phyloP scores from a whole-genome alignment of 139 green algal genomes.

The Spirogloea muscicola region DNA sequence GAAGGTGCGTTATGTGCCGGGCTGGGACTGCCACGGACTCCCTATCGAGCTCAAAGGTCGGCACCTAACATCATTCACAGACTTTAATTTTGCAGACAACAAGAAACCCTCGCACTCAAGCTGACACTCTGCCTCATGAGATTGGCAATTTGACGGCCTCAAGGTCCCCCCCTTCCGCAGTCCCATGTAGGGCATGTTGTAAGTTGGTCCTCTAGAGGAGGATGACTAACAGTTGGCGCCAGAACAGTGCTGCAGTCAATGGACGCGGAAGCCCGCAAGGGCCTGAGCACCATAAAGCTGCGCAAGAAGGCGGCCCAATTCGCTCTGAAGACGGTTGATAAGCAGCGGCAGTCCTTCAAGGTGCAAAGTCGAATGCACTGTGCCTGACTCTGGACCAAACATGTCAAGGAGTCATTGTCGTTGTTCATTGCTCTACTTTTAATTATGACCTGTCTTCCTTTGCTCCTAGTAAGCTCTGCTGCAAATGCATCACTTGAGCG shows the following conservation, averaged over 20 bases:
- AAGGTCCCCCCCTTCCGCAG: too few species aligned
- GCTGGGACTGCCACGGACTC: conserved; percentile 97
- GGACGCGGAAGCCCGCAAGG: conserved; percentile 56
- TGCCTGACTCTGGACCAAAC: too few species aligned
- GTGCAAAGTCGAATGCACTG: neutral
- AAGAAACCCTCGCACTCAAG: neutral
- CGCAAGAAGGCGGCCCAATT: conserved; percentile 80
- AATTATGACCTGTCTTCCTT: too few species aligned
- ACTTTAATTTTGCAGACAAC: too few species aligned
- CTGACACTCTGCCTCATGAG: neutral
- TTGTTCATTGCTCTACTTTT: too few species aligned
- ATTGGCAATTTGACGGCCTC: too few species aligned
- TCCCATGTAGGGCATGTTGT: conserved; percentile 8
- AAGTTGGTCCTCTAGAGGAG: too few species aligned
- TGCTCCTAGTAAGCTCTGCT: too few species aligned
- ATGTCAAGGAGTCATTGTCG: too few species aligned
- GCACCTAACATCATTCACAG: conserved; percentile 44
- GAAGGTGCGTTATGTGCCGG: conserved; percentile 74
- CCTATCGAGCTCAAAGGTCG: conserved; percentile 95
- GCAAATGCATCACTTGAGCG: too few species aligned
- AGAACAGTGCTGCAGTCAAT: conserved; percentile 49
- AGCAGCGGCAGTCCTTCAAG: conserved; percentile 86
- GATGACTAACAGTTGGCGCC: too few species aligned
- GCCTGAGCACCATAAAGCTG: conserved; percentile 77
- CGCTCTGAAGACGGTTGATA: conserved; percentile 81